Base-by-base conservation (phyloP, 1,139 yeast species). In the Yamadazyma trypodendri region DNA sequence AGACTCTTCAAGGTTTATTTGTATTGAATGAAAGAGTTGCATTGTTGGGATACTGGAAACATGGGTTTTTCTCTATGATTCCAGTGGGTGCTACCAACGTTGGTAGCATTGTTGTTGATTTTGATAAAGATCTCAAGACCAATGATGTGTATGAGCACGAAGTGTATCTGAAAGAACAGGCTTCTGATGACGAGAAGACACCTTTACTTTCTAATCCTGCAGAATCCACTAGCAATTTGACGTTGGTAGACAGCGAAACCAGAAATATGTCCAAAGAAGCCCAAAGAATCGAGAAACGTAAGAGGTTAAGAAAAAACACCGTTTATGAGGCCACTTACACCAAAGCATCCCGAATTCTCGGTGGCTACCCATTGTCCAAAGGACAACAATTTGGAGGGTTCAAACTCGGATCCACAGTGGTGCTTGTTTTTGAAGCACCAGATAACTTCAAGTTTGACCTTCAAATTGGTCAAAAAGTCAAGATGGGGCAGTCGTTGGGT, bases 11-110 rank as follows among this genome's bases (percentile, higher is more conserved):
- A 43, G 94, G 95, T 28, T 73, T 94, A 46, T 92, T 94, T 58
- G 89, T 90, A 6, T 69, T 94, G 51, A 94, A 94, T 59, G 99
- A 94, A 64, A 77, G 99, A 52, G 98, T 94, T 7, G 95, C 97
- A 0, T 68, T 94, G 35, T 74, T 94, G 43, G 99, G 99, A 2
- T 82, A 87, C 54, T 94, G 98, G 97, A 86, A 86, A 56, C 77
- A 92, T 60, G 99, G 99, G 0, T 94, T 94, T 57, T 92, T 92
- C 66, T 84, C 95, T 45, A 94, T 94, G 99, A 90, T 96, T 2
- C 97, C 98, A 0, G 98, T 94, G 9, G 99, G 99, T 18, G 99
- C 99, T 21, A 94, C 98, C 6, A 94, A 94, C 60, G 99, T 94
- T 28, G 99, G 99, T 14, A 84, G 95, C 52, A 92, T 94, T 49